Conservation (phyloP, 2,329 filamentous ascomycete species). For the Rachicladosporium sp. region DNA sequence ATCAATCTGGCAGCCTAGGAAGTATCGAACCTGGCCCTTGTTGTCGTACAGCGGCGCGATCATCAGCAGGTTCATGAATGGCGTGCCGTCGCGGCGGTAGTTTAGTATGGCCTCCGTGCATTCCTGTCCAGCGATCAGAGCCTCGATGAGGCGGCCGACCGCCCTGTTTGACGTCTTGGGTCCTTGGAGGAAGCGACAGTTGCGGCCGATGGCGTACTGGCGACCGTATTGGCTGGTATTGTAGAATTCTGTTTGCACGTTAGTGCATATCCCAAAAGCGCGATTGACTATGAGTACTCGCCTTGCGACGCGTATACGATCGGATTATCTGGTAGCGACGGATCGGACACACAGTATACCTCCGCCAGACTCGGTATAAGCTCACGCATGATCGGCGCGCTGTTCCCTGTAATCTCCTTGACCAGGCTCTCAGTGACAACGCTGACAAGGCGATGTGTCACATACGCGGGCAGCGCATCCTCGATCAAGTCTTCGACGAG, state of each 20-base stretch:
- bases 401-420: constrained; percentile 32
- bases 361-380: constrained; percentile 31
- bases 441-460: constrained; percentile 29
- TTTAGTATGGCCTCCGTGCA: constrained; percentile 33
- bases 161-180: constrained; percentile 24
- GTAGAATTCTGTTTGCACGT: constrained; percentile 27
- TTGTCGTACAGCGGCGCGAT: constrained; percentile 31
- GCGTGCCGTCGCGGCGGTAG: constrained; percentile 29
- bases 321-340: constrained; percentile 30
- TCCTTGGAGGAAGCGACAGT: constrained; percentile 35
- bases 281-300: constrained; percentile 6
- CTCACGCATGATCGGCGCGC: constrained; percentile 27
- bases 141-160: constrained; percentile 25
- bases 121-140: constrained; percentile 27
- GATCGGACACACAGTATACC: constrained; percentile 34
- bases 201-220: constrained; percentile 32
- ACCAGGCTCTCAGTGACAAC: constrained; percentile 31
- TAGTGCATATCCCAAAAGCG: not conserved
- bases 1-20: constrained; percentile 29
- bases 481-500: constrained; percentile 26
- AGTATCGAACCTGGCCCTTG: constrained; percentile 28
- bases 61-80: constrained; percentile 31
- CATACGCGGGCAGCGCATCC: constrained; percentile 30
- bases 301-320: constrained; percentile 34
- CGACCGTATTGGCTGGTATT: constrained; percentile 30